A percentile compares a stretch with the other conserved stretches of the same genome.
Conservation (phyloP, 2,329 filamentous ascomycete genomes). For the Colletotrichum trifolii region DNA sequence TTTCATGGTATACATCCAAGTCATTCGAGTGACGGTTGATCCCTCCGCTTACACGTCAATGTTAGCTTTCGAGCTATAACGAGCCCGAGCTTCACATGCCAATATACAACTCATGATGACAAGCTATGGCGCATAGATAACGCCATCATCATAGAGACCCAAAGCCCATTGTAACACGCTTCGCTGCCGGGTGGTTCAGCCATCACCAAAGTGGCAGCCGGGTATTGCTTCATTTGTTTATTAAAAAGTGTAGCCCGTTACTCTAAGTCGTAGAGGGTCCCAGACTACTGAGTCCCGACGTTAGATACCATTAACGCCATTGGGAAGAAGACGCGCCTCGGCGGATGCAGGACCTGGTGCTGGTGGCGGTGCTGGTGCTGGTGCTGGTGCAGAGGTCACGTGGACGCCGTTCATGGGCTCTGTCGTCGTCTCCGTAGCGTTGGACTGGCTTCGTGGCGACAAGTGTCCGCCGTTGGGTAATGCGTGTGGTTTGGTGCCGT, state of each 20-base stretch:
- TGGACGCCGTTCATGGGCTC: conserved; percentile 27
- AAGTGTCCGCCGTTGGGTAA: conserved; percentile 60
- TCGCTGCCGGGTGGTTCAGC: neutral
- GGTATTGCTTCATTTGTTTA: conserved; percentile 22
- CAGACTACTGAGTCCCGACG: conserved; percentile 24
- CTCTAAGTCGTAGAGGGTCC: conserved; percentile 27
- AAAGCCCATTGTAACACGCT: no score
- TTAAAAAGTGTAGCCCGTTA: conserved; percentile 29
- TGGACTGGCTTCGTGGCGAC: conserved; percentile 55
- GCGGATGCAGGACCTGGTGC: neutral
- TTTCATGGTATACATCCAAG: no score
- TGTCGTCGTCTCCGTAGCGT: conserved; percentile 26
- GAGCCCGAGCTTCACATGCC: no score
- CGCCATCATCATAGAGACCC: no score
- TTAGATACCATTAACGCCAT: conserved; percentile 32
- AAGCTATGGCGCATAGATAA: no score
- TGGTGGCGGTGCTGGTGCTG: neutral
- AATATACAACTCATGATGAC: no score
- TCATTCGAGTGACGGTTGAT: no score
- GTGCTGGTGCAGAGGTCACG: conserved; percentile 1
- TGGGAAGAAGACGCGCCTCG: conserved; percentile 20
- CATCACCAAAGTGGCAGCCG: conserved; percentile 13
- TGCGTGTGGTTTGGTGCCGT: conserved; percentile 55
- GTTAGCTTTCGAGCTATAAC: no score
- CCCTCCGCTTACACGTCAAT: no score